A percentile compares a stretch with the other conserved stretches of the same genome.
These are phyloP conservation scores for Yamadazyma spencermartinsiae DNA, from an alignment of 1,139 yeast genomes.

Conservation along the genomic window DNA sequence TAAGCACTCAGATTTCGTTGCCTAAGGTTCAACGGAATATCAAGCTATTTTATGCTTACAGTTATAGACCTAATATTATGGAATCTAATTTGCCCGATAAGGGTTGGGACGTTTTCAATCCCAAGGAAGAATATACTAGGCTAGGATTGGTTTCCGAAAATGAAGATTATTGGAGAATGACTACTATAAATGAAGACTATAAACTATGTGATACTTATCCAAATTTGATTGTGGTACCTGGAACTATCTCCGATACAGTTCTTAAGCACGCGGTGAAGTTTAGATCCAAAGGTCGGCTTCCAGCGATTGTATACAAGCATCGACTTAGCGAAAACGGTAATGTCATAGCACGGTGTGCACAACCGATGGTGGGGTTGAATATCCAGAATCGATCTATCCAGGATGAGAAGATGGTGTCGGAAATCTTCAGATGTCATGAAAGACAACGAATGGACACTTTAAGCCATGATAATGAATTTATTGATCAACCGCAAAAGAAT, in stretches of 20 bases:
- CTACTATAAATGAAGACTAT: slow-evolving; percentile 65
- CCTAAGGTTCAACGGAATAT: slow-evolving; percentile 33
- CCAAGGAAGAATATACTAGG: slow-evolving; percentile 64
- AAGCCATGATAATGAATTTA: slow-evolving; percentile 17
- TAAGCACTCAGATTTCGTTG: slow-evolving; percentile 58
- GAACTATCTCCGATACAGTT: slow-evolving; percentile 74
- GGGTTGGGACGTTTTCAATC: slow-evolving; percentile 75
- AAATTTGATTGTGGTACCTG: slow-evolving; percentile 63
- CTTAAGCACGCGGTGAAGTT: slow-evolving; percentile 81
- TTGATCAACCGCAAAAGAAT: slow-evolving; percentile 54
- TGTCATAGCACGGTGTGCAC: slow-evolving; percentile 85
- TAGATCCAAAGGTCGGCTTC: slow-evolving; percentile 83
- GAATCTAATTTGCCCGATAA: slow-evolving; percentile 61
- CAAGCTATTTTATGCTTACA: slow-evolving; percentile 51
- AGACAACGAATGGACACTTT: slow-evolving; percentile 25
- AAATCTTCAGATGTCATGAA: slow-evolving; percentile 59
- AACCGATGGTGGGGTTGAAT: slow-evolving; percentile 88
- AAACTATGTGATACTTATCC: slow-evolving; percentile 81
- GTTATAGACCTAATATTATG: slow-evolving; percentile 51
- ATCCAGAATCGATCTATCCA: slow-evolving; percentile 81
- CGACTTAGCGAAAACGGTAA: slow-evolving; percentile 58
- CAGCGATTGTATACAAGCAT: slow-evolving; percentile 78
- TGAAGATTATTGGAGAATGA: slow-evolving; percentile 61
- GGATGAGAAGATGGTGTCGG: slow-evolving; percentile 79
- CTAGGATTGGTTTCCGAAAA: slow-evolving; percentile 44